These are phyloP conservation scores for Acorus calamus DNA, from an alignment of 106 monocot species.

Conservation along the genomic window DNA sequence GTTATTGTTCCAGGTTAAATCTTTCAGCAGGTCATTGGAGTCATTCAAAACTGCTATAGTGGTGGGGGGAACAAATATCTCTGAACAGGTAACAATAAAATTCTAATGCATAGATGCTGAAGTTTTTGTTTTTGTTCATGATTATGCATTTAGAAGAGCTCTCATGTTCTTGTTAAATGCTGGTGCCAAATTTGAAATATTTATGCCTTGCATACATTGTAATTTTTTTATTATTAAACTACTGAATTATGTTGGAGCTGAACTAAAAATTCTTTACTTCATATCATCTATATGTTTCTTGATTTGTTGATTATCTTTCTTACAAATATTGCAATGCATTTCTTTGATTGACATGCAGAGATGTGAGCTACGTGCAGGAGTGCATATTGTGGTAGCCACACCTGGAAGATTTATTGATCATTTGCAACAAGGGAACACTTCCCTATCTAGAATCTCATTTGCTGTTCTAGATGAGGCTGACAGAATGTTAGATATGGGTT, in stretches of 20 bases:
- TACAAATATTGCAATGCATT: neutral
- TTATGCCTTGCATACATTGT: too few species aligned
- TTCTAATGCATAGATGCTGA: neutral
- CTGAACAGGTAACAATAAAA: slow-evolving; percentile 33
- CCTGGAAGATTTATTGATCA: slow-evolving; percentile 71
- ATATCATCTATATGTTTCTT: neutral
- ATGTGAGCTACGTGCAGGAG: slow-evolving; percentile 41
- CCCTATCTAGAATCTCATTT: slow-evolving; percentile 48
- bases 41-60: slow-evolving; percentile 37
- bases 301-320: neutral
- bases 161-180: too few species aligned
- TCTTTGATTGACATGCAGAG: slow-evolving; percentile 25
- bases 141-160: too few species aligned
- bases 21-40: slow-evolving; percentile 50
- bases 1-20: slow-evolving; percentile 38
- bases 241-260: too few species aligned
- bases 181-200: too few species aligned
- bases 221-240: too few species aligned
- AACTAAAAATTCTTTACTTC: too few species aligned
- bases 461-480: slow-evolving; percentile 55
- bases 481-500: slow-evolving; percentile 51
- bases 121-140: too few species aligned
- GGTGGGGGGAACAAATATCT: slow-evolving; percentile 57
- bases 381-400: slow-evolving; percentile 62
- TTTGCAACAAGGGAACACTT: slow-evolving; percentile 60